phyloP scores from a whole-genome alignment of 1,284 basidiomycete genomes.

The Coniophora puteana region DNA sequence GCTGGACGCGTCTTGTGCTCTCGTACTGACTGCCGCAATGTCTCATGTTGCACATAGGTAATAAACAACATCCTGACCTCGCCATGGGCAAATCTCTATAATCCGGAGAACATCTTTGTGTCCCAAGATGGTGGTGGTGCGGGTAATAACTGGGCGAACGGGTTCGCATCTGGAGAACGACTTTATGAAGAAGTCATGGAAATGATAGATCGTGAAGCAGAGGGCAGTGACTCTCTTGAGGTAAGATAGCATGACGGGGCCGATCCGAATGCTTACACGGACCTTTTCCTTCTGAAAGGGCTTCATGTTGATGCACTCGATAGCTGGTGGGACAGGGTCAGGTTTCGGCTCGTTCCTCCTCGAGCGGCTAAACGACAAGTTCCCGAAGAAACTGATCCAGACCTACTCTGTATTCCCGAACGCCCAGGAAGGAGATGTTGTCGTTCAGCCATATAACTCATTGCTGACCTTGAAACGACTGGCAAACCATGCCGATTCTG shows the following conservation, averaged over 20 bases:
- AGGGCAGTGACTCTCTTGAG: conserved; percentile 97
- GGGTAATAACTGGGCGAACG: conserved; percentile 99
- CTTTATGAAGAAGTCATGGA: conserved; percentile 98
- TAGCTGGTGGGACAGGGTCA: conserved; percentile 97
- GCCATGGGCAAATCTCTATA: conserved; percentile 93
- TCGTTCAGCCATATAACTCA: conserved; percentile 98
- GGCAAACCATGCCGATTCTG: conserved; percentile 95
- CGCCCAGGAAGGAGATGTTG: conserved; percentile 86
- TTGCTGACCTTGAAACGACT: conserved; percentile 93
- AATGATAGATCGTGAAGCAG: conserved; percentile 98
- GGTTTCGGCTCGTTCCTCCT: conserved; percentile 97
- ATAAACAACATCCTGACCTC: conserved; percentile 94
- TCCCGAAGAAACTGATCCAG: conserved; percentile 98
- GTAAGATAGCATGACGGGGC: too few relatives aligned
- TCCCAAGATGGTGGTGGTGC: conserved; percentile 97
- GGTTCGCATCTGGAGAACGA: conserved; percentile 85
- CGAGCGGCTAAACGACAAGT: conserved; percentile 95
- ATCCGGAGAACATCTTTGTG: conserved; percentile 97
- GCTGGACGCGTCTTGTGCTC: neutral
- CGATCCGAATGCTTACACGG: too few relatives aligned
- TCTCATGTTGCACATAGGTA: too few relatives aligned
- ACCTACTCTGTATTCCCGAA: conserved; percentile 99
- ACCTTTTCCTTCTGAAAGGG: conserved; percentile 68
- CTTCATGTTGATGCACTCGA: conserved; percentile 98
- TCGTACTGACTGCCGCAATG: conserved; percentile 4